A percentile compares a stretch with the other conserved stretches of the same genome.
Evolutionary conservation across 805 yeast species (phyloP).

Genomic region (Saturnispora mendoncae): DNA sequence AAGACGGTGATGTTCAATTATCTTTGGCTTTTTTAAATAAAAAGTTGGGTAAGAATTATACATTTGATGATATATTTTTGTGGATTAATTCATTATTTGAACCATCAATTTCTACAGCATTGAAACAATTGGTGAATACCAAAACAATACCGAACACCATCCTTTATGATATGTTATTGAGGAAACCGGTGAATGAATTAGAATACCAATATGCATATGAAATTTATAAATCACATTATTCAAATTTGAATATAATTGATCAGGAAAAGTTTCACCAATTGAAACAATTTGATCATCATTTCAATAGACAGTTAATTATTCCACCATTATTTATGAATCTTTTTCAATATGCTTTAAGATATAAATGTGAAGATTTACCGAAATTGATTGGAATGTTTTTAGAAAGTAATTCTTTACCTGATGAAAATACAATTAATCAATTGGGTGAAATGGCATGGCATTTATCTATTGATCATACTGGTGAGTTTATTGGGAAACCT

Average conservation of each 20-base stretch:
- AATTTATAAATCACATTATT: slow-evolving; percentile 18
- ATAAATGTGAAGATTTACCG: slow-evolving; percentile 18
- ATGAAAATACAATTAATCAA: slow-evolving; percentile 17
- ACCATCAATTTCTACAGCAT: slow-evolving; percentile 15
- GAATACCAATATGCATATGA: slow-evolving; percentile 22
- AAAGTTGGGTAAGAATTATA: slow-evolving; percentile 10
- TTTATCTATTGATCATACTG: slow-evolving; percentile 24
- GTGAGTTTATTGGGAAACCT: slow-evolving; percentile 19
- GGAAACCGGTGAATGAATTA: slow-evolving; percentile 20
- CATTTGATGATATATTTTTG: slow-evolving; percentile 17
- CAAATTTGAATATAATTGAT: slow-evolving; percentile 19
- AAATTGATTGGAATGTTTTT: slow-evolving; percentile 17
- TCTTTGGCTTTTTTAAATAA: neutral
- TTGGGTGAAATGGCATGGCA: slow-evolving; percentile 26
- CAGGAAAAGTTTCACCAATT: slow-evolving; percentile 23
- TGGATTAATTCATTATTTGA: slow-evolving; percentile 27
- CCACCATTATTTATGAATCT: slow-evolving; percentile 25
- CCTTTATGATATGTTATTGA: slow-evolving; percentile 24
- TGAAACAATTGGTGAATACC: slow-evolving; percentile 15
- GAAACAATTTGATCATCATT: slow-evolving; percentile 14
- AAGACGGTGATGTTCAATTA: neutral
- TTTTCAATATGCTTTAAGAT: slow-evolving; percentile 20
- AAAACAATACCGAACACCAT: slow-evolving; percentile 20
- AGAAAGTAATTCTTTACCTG: slow-evolving; percentile 11
- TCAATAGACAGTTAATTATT: slow-evolving; percentile 17